These are phyloP conservation scores for Lipomyces sp. DNA, from an alignment of 805 yeast genomes.

Conservation along the genomic window DNA sequence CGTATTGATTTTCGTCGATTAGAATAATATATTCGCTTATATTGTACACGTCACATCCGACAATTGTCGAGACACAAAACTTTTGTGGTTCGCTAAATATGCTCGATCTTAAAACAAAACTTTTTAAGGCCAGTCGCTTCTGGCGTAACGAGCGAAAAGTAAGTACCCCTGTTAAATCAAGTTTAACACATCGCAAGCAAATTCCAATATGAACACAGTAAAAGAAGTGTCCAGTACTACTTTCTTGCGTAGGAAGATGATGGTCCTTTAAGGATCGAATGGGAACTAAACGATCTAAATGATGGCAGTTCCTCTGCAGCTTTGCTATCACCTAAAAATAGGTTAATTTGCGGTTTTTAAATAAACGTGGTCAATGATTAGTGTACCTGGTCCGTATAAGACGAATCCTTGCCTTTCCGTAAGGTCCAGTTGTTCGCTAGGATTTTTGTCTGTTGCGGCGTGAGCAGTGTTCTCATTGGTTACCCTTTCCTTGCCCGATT, in stretches of 20 bases:
- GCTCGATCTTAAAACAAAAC: no score
- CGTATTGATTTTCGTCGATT: no score
- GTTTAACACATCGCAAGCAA: no score
- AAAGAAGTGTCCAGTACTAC: not conserved
- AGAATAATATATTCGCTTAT: no score
- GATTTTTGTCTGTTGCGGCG: not conserved
- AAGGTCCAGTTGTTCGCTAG: not conserved
- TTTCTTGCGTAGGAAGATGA: not conserved
- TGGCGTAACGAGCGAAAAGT: no score
- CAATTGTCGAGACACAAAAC: no score
- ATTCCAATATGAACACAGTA: no score
- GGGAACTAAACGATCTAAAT: conserved; percentile 5
- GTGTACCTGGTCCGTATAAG: conserved; percentile 28
- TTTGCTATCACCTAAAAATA: not conserved
- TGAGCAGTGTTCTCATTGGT: not conserved
- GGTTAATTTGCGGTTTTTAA: not conserved
- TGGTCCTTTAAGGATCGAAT: conserved; percentile 10
- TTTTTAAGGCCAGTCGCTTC: no score
- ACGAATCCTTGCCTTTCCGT: conserved; percentile 12
- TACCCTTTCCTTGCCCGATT: not conserved
- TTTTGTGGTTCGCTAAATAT: no score
- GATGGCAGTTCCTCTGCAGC: conserved; percentile 12
- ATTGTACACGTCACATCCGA: no score
- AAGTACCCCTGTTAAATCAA: no score
- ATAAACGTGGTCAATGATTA: no score